A percentile compares a stretch with the other conserved stretches of the same genome.
phyloP scores from a whole-genome alignment of 305 asterid species.

The Fraxinus baroniana region DNA sequence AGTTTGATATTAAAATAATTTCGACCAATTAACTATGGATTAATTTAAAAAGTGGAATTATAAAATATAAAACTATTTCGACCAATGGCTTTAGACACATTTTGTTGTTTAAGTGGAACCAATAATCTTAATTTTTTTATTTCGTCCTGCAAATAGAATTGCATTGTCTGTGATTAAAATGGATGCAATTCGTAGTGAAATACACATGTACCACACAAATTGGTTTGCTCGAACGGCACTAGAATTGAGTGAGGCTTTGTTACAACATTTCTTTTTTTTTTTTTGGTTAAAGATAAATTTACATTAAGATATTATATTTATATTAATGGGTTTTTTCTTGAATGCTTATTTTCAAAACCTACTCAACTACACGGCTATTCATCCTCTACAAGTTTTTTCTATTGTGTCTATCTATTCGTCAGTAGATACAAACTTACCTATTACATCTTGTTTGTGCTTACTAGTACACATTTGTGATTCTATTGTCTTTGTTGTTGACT shows the following conservation, averaged over 20 bases:
- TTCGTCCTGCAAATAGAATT: not conserved
- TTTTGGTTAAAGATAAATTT: not conserved
- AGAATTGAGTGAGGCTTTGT: not conserved
- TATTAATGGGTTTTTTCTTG: not conserved
- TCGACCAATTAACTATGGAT: not conserved
- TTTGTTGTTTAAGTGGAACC: not conserved
- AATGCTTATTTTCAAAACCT: not conserved
- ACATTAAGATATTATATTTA: not conserved
- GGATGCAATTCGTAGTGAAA: not conserved
- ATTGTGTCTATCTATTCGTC: not conserved
- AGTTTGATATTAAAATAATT: not conserved
- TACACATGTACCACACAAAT: not conserved
- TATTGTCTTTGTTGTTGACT: not conserved
- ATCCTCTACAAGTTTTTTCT: not conserved
- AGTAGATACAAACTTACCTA: not conserved
- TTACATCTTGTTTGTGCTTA: not conserved
- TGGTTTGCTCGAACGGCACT: not conserved
- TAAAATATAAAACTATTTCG: not conserved
- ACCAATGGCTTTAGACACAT: not conserved
- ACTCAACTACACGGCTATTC: not conserved
- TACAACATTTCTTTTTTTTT: not conserved
- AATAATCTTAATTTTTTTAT: not conserved
- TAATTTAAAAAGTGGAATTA: not conserved
- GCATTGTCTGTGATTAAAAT: not conserved
- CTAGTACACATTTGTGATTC: not conserved